Evolutionary conservation across 345 rosid species (phyloP).

Genomic region (Euphorbia pulcherrima): DNA sequence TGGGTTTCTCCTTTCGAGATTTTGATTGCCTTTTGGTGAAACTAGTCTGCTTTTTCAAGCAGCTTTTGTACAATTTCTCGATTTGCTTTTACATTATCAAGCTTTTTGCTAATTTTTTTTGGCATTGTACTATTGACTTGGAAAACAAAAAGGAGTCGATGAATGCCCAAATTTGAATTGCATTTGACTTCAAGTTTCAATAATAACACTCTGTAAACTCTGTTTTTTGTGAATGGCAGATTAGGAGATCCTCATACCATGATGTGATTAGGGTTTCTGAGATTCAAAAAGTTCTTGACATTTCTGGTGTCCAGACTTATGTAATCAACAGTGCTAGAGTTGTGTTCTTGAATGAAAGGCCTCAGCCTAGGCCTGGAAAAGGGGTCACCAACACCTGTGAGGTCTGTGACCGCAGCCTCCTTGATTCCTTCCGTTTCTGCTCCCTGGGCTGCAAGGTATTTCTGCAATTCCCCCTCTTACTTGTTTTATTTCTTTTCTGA

Average conservation of each 20-base stretch:
- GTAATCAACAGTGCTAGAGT: slow-evolving; percentile 65
- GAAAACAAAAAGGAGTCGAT: not conserved
- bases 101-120: not conserved
- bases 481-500: slow-evolving; percentile 29
- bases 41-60: no score
- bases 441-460: slow-evolving; percentile 69
- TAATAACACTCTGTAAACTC: not conserved
- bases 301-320: slow-evolving; percentile 58
- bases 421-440: slow-evolving; percentile 61
- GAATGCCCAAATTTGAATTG: slow-evolving; percentile 3
- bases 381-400: slow-evolving; percentile 61
- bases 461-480: not conserved
- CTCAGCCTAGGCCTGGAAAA: slow-evolving; percentile 65
- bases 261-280: slow-evolving; percentile 67
- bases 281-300: slow-evolving; percentile 56
- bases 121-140: not conserved
- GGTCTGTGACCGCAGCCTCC: slow-evolving; percentile 61
- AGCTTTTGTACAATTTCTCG: not conserved
- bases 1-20: not conserved
- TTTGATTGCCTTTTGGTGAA: not conserved
- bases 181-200: slow-evolving; percentile 12
- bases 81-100: not conserved
- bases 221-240: slow-evolving; percentile 29
- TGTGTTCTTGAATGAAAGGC: slow-evolving; percentile 61
- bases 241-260: slow-evolving; percentile 71